These are phyloP conservation scores for Canna indica DNA, from an alignment of 176 grass and related monocot species.

Conservation along the genomic window DNA sequence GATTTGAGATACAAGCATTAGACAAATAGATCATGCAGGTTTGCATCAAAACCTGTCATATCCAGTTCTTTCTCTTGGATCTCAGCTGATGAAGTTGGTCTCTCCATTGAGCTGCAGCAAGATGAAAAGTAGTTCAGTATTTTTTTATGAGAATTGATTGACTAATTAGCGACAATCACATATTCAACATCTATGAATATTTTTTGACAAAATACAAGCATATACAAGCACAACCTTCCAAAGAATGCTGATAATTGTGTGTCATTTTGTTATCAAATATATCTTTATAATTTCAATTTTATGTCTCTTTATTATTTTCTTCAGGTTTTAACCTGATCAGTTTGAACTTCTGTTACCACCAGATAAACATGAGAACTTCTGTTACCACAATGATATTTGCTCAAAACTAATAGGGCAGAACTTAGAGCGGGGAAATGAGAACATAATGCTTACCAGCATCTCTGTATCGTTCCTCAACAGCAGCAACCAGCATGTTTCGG, in stretches of 20 bases:
- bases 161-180: no score
- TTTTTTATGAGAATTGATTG: background rate
- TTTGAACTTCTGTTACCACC: no score
- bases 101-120: conserved; percentile 64
- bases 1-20: background rate
- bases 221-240: background rate
- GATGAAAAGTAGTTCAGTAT: background rate
- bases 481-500: conserved; percentile 66
- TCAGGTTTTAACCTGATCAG: no score
- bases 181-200: no score
- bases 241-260: no score
- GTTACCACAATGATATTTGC: background rate
- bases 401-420: background rate
- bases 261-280: no score
- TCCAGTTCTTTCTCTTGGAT: conserved; percentile 73
- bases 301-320: no score
- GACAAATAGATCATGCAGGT: background rate
- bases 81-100: conserved; percentile 61
- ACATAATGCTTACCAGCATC: conserved; percentile 54
- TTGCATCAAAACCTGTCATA: conserved; percentile 28
- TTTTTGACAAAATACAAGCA: no score
- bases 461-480: conserved; percentile 80
- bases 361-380: background rate
- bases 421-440: background rate
- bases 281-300: no score